phyloP scores from a whole-genome alignment of 257 asterid genomes.

The Ophiorrhiza pumila region DNA sequence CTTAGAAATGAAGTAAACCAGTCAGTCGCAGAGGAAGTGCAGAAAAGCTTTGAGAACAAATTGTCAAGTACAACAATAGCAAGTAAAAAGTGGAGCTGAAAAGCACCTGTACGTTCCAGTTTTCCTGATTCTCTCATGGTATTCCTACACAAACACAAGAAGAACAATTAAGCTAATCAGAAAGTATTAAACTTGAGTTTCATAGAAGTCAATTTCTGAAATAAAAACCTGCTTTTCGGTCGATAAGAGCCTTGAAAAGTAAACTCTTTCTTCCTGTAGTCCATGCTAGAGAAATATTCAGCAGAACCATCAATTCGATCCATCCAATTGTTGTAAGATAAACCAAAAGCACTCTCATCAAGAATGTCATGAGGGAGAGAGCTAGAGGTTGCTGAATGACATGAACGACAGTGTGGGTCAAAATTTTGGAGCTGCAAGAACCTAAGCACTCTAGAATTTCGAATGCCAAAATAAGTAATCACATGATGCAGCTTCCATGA shows the following conservation, averaged over 20 bases:
- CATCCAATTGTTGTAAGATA: slow-evolving; percentile 30
- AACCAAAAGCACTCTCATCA: slow-evolving; percentile 36
- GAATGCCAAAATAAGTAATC: not conserved
- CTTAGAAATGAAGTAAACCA: not conserved
- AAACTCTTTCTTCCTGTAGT: slow-evolving; percentile 34
- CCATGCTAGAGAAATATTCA: slow-evolving; percentile 35
- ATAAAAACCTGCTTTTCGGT: slow-evolving; percentile 43
- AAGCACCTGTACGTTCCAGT: slow-evolving; percentile 38
- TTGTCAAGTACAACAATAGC: not conserved
- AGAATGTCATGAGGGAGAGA: slow-evolving; percentile 32
- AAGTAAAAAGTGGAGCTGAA: not conserved
- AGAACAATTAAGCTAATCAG: slow-evolving; percentile 2
- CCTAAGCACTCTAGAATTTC: not conserved
- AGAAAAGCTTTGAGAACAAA: not conserved
- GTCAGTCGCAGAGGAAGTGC: not conserved
- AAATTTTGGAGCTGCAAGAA: not conserved
- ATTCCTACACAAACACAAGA: slow-evolving; percentile 36
- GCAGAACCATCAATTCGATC: slow-evolving; percentile 35
- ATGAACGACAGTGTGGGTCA: slow-evolving; percentile 10
- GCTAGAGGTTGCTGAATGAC: slow-evolving; percentile 32
- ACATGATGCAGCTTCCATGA: not conserved
- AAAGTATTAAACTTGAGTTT: slow-evolving; percentile 2
- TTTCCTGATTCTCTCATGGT: slow-evolving; percentile 30
- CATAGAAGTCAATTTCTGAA: not conserved
- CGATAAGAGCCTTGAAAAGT: slow-evolving; percentile 36